Percentiles rank a stretch among this genome's conserved stretches.
These are phyloP conservation scores for Xylaria sp. DNA, from an alignment of 2,329 filamentous ascomycete genomes.

Conservation along the genomic window DNA sequence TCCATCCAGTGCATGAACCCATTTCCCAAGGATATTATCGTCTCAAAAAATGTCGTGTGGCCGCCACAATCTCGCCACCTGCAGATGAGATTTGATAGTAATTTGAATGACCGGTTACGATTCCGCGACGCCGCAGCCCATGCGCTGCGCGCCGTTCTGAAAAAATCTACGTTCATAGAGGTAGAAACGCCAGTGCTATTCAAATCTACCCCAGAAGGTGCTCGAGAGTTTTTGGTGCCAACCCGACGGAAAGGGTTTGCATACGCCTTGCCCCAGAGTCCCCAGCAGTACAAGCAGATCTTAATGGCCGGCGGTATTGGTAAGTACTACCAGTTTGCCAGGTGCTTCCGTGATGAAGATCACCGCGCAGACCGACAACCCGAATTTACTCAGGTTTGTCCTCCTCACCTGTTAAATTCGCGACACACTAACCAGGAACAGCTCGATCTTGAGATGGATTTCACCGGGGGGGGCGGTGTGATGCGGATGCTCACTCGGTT, in stretches of 20 bases:
- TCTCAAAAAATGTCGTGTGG: constrained; percentile 79
- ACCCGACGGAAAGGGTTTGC: constrained; percentile 79
- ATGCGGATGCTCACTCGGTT: constrained; percentile 67
- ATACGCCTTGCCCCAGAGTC: constrained; percentile 94
- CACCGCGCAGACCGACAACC: constrained; percentile 91
- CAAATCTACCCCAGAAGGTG: constrained; percentile 97
- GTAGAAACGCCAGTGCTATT: constrained; percentile 95
- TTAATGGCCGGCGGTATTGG: constrained; percentile 90
- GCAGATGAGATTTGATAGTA: constrained; percentile 80
- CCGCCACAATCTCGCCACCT: constrained; percentile 81
- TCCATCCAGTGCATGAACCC: constrained; percentile 75
- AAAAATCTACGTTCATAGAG: constrained; percentile 69
- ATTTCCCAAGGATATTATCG: constrained; percentile 80
- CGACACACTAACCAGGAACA: constrained; percentile 51
- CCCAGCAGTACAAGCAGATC: constrained; percentile 98
- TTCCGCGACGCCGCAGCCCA: constrained; percentile 71
- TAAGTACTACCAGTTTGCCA: constrained; percentile 91
- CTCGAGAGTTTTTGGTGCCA: constrained; percentile 92
- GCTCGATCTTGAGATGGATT: constrained; percentile 95
- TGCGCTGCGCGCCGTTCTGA: constrained; percentile 52
- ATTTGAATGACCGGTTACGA: constrained; percentile 73
- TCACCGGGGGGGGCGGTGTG: constrained; percentile 77
- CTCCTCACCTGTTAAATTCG: constrained; percentile 9
- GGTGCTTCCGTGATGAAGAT: constrained; percentile 96
- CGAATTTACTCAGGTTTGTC: constrained; percentile 86